Conservation (phyloP, 148 eudicot genomes). For the Silene uniflora region DNA sequence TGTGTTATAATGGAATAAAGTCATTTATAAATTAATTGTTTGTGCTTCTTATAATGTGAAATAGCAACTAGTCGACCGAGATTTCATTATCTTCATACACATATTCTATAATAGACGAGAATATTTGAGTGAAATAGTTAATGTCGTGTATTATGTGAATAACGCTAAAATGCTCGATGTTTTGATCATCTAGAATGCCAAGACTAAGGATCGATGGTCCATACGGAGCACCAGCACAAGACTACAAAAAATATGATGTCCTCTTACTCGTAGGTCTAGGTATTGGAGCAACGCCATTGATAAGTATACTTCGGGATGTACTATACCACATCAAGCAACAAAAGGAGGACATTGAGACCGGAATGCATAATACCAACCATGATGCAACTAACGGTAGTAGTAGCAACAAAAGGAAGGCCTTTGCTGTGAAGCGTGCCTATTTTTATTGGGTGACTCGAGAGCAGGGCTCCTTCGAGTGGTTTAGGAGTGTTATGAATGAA, state of each 20-base stretch:
- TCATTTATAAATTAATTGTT: too few species aligned
- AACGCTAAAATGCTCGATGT: background rate
- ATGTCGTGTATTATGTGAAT: background rate
- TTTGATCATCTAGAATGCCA: constrained; percentile 25
- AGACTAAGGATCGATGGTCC: constrained; percentile 41
- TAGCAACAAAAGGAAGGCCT: constrained; percentile 9
- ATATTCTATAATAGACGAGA: too few species aligned
- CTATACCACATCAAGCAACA: constrained; percentile 18
- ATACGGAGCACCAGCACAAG: constrained; percentile 50
- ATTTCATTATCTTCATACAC: too few species aligned
- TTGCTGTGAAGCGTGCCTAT: constrained; percentile 30
- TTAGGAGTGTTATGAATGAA: constrained; percentile 40
- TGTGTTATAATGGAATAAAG: too few species aligned
- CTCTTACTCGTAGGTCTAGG: constrained; percentile 46
- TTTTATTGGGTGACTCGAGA: constrained; percentile 45
- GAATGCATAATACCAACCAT: too few species aligned
- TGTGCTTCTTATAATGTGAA: too few species aligned
- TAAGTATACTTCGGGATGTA: constrained; percentile 43
- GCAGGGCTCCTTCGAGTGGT: constrained; percentile 46
- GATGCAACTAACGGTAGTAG: background rate
- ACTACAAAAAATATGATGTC: constrained; percentile 46
- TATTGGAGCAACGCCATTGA: constrained; percentile 33
- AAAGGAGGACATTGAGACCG: background rate
- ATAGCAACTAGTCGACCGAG: too few species aligned
- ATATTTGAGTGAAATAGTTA: too few species aligned